A percentile compares a stretch with the other conserved stretches of the same genome.
phyloP scores from a whole-genome alignment of 805 yeast species.

The Wickerhamiella occidentalis region DNA sequence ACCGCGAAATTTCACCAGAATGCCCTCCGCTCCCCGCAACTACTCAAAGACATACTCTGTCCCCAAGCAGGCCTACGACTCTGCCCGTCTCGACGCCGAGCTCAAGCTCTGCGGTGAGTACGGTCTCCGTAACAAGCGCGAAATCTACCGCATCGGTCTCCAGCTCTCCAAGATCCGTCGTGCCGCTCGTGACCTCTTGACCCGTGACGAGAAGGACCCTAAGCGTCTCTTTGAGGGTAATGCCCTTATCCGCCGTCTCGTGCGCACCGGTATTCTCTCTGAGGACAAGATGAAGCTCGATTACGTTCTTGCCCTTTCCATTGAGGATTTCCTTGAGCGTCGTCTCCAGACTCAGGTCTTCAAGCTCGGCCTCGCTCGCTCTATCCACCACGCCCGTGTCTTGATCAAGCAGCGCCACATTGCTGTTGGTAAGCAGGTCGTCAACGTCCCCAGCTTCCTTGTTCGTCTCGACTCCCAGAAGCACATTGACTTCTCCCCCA shows the following conservation, averaged over 20 bases:
- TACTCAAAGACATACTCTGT: slow-evolving; percentile 99
- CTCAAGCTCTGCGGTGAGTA: slow-evolving; percentile 98
- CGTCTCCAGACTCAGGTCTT: slow-evolving; percentile 99
- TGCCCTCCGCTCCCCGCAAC: slow-evolving; percentile 63
- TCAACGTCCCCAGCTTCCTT: slow-evolving; percentile 97
- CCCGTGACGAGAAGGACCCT: slow-evolving; percentile 99
- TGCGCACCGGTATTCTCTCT: slow-evolving; percentile 95
- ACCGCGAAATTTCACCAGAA: slow-evolving; percentile 13
- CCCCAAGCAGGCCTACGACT: slow-evolving; percentile 99
- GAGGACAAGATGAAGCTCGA: slow-evolving; percentile 99
- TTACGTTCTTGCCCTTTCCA: slow-evolving; percentile 95
- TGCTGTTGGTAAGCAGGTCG: slow-evolving; percentile 99
- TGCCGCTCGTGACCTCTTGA: slow-evolving; percentile 99
- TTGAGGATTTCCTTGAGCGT: slow-evolving; percentile 99
- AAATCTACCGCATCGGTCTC: slow-evolving; percentile 98
- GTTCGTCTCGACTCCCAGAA: slow-evolving; percentile 99
- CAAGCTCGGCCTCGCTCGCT: slow-evolving; percentile 98
- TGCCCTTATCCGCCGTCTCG: slow-evolving; percentile 99
- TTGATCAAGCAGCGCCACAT: slow-evolving; percentile 98
- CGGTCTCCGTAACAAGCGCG: slow-evolving; percentile 99
- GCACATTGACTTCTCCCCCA: slow-evolving; percentile 98
- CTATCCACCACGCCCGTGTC: slow-evolving; percentile 99
- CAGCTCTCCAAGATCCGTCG: slow-evolving; percentile 99
- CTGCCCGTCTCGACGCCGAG: slow-evolving; percentile 98
- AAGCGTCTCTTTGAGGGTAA: slow-evolving; percentile 99